Evolutionary conservation across 73 alveolate genomes (phyloP), one percentile per base, ranked within the genome.

Genomic region (Blepharisma stoltei): DNA sequence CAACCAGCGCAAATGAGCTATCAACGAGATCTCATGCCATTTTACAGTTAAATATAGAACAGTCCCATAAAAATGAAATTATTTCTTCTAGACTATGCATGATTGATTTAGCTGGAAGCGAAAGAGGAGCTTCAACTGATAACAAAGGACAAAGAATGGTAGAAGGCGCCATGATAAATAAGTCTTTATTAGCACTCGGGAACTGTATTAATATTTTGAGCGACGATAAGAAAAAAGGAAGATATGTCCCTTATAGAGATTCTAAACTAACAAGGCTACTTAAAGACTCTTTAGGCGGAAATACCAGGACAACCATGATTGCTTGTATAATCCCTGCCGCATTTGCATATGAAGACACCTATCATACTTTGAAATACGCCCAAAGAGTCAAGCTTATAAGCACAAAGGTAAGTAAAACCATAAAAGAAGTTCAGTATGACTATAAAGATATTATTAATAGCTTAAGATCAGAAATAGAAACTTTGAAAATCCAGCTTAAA

Each of bases 101-200:
- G 52, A 92, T 93, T 6, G 98, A 93, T 86, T 84, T 93, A 54
- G 98, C 98, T 41, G 98, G 98, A 6, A 86, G 96, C 71, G 98
- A 93, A 86, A 80, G 97, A 66, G 98, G 96, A 6, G 89, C 93
- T 7, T 70, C 82, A 0, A 94, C 95, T 67, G 89, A 84, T 54
- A 78, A 87, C 23, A 89, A 88, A 83, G 98, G 98, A 20, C 76
- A 88, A 49, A 81, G 98, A 76, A 70, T 93, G 54, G 90, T 92
- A 83, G 98, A 93, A 88, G 98, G 98, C 11, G 97, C 97, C 6
- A 93, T 88, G 76, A 93, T 93, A 38, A 93, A 93, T 89, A 85
- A 86, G 80, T 86, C 95, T 54, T 79, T 93, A 70, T 83, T 91
- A 44, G 90, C 96, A 4, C 80, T 93, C 43, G 95, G 95, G 20